Base-by-base conservation (phyloP, 202 grass and related monocot genomes). In the Setaria viridis region DNA sequence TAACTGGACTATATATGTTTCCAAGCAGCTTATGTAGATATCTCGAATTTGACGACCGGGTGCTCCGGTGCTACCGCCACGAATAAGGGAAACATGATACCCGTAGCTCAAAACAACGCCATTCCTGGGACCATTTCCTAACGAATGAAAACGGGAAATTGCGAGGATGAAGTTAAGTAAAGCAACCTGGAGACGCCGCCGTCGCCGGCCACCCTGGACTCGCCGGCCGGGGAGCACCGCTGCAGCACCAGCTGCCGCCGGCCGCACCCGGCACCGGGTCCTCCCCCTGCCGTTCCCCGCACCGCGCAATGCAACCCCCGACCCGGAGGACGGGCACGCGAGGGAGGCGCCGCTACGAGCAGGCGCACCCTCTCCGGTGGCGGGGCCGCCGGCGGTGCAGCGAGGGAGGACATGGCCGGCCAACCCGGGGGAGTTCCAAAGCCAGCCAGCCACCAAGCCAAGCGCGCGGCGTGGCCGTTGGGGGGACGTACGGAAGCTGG, bases 151-250 rank as follows among this genome's bases (percentile, higher is more conserved):
- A 30, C 8, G n/a, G 19, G 3, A 12, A 42, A 49, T 37, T 62
- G 43, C 42, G 7, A 62, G 13, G 30, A 2, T 47, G 48, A 54
- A 81, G 20, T 4, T 12, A 62, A 20, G 50, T 15, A 62, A 46
- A 15, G 21, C 53, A 81, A 94, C 89, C 84, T 93, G 82, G 86
- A 93, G 2, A 35, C 60, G 35, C 33, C 77, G 53, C 68, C 77
- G 71, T 92, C 89, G n/a, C 89, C 89, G 54, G 82, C 35, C 39
- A 78, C 25, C 42, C 49, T 85, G 82, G 89, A 70, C 58, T 98
- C 85, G 47, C 89, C 84, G 78, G 57, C 69, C 6, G 91, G 80
- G 63, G 77, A 92, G 76, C 92, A 93, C 50, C 82, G 82, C 62
- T 34, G 89, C 80, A 84, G 46, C 72, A 87, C 45, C 42, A 73